phyloP scores from a whole-genome alignment of 2,329 filamentous ascomycete species.

The Beauveria sp. region DNA sequence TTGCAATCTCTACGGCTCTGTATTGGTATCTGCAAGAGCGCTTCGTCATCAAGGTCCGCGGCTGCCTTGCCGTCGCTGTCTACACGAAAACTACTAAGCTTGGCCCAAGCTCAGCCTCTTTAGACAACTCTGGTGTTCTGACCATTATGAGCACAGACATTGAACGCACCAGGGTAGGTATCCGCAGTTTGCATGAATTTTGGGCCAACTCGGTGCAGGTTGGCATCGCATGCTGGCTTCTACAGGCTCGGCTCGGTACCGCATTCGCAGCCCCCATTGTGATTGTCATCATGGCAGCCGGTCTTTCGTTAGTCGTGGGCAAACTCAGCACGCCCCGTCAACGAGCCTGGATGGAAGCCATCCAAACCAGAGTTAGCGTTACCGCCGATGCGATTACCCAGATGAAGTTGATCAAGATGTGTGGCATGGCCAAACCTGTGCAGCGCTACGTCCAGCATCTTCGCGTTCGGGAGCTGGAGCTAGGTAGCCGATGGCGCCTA shows the following conservation, averaged over 20 bases:
- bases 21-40: constrained; percentile 29
- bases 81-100: constrained; percentile 18
- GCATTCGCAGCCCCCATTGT: constrained; percentile 29
- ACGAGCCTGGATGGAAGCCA: constrained; percentile 8
- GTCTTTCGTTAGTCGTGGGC: constrained; percentile 10
- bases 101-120: no score
- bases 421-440: constrained; percentile 12
- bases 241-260: neutral
- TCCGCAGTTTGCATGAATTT: constrained; percentile 26
- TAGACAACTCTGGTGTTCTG: constrained; percentile 16
- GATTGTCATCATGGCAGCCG: constrained; percentile 24
- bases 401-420: constrained; percentile 10
- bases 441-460: constrained; percentile 9
- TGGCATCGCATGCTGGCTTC: neutral
- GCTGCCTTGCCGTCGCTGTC: constrained; percentile 16
- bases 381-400: neutral
- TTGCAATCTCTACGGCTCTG: constrained; percentile 25
- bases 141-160: constrained; percentile 35
- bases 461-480: constrained; percentile 15
- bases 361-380: constrained; percentile 4
- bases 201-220: constrained; percentile 17
- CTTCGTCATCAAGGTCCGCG: constrained; percentile 17
- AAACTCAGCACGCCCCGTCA: neutral
- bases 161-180: constrained; percentile 27
- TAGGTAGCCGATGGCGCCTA: constrained; percentile 13